These are phyloP conservation scores for Tolypocladium ovalisporum DNA, from an alignment of 2,329 filamentous ascomycete genomes.

Conservation along the genomic window DNA sequence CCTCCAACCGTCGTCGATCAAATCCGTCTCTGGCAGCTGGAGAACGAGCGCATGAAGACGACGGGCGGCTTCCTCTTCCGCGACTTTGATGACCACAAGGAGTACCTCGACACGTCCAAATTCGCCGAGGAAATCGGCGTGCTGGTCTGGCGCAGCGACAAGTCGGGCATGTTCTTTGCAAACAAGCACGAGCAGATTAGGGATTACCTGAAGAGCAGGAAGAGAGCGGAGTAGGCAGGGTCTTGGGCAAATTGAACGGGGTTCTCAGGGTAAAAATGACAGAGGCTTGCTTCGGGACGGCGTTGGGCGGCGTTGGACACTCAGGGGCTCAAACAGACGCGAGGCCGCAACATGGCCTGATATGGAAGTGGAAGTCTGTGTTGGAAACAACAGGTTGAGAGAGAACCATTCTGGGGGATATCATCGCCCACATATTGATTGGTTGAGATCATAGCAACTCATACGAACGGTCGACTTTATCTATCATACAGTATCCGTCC, in stretches of 20 bases:
- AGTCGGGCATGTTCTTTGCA: slow-evolving; percentile 78
- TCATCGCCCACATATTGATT: background rate
- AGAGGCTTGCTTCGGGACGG: slow-evolving; percentile 1
- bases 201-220: slow-evolving; percentile 62
- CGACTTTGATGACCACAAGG: slow-evolving; percentile 64
- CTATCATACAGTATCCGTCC: background rate
- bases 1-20: slow-evolving; percentile 96
- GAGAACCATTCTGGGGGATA: background rate
- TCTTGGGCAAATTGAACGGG: background rate
- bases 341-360: background rate
- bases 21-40: slow-evolving; percentile 93
- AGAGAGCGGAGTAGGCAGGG: slow-evolving; percentile 30
- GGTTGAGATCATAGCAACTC: background rate
- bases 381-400: background rate
- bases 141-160: slow-evolving; percentile 74
- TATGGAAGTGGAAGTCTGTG: background rate
- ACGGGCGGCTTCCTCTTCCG: slow-evolving; percentile 79
- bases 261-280: background rate
- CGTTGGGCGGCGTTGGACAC: slow-evolving; percentile 2
- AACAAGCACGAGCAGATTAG: slow-evolving; percentile 82
- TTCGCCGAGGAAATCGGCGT: slow-evolving; percentile 91
- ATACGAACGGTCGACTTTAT: background rate
- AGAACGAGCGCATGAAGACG: slow-evolving; percentile 86
- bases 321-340: background rate
- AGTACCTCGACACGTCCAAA: slow-evolving; percentile 59